Base-by-base conservation (phyloP, 106 monocot genomes). In the Triglochin maritima region DNA sequence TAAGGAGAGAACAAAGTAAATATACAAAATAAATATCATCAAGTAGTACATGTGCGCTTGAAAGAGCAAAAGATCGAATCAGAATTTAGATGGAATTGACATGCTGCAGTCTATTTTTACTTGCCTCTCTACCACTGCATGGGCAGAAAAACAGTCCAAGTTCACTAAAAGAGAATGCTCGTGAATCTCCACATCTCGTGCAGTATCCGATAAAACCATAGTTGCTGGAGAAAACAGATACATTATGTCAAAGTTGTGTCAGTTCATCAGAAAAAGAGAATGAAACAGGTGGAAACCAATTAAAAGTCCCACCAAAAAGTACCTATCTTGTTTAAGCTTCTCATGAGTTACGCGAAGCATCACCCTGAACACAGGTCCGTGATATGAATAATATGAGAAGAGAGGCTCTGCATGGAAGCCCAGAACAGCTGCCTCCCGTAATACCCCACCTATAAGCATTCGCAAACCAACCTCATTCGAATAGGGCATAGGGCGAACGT, bases 401-500 rank as follows among this genome's bases (percentile, higher is more conserved):
- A 98, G 75, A 44, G 96, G 96, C 41, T 74, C 72, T 69, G 92
- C 66, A 58, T 81, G 78, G 80, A 85, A 98, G 10, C 91, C 91
- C 56, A 84, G 71, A 64, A 79, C 76, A 79, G 84, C 71, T 66
- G 96, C 91, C 79, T 98, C 96, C 49, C 96, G 83, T 66, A 84
- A 68, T 16, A 79, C 91, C 42, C 96, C 96, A 78, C 91, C 91
- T 79, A 92, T 91, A 77, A 91, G 91, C 84, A 98, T 84, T 69
- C 96, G 79, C 56, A 98, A 82, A 74, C 96, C 96, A 69, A 98
- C 52, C 80, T 98, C 96, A 79, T 98, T 98, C 51, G 96, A 82
- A 82, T 78, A 98, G 68, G 96, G 96, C 96, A 98, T 82, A 59
- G 86, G 86, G 41, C 91, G 88, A 73, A 98, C 77, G 80, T 92